Base-by-base conservation (phyloP, 257 asterid species). In the Anisodus acutangulus region DNA sequence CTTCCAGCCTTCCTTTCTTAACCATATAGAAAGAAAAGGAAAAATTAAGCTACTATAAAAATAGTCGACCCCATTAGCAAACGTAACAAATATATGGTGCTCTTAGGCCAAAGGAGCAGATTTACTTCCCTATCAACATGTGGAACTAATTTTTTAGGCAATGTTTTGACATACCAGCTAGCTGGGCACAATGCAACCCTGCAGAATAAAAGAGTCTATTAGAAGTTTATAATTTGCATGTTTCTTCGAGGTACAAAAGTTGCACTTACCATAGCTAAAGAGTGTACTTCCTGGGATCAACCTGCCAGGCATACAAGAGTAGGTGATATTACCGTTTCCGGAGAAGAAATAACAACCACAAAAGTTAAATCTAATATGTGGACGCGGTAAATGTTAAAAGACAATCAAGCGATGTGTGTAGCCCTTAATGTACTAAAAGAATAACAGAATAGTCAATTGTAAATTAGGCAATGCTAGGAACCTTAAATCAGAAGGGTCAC, bases 171-270 rank as follows among this genome's bases (percentile, higher is more conserved):
- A 53, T 92, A 97, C 98, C 98, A 31, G 99, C 98, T 60, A 97
- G 97, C 86, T 88, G 90, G 41, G 98, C 99, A 88, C 98, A 97
- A 86, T 97, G 98, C 76, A 97, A 89, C 70, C 99, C 98, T 94
- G 94, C 92, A 90, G 89, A 86, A 85, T 16, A 84, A 87, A 45
- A 22, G 51, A 78, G 81, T 60, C 86, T 62, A 66, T 83, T 86
- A 49, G 86, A 43, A 78, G 66, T 78, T 45, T 16, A 76, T 45
- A 59, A 26, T 78, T 62, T 72, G 41, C 82, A 55, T 71, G 80
- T 58, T 39, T 22, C 31, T 51, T 81, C 62, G 9, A 86, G 31
- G 60, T 31, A 83, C 9, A 9, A 51, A 47, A 41, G 67, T 66
- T 54, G 85, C 83, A 85, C 95, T 90, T 79, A 96, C 99, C 99